A percentile compares a stretch with the other conserved stretches of the same genome.
Evolutionary conservation across 352 stramenopile species (phyloP).

Genomic region (Pythium aquatile): DNA sequence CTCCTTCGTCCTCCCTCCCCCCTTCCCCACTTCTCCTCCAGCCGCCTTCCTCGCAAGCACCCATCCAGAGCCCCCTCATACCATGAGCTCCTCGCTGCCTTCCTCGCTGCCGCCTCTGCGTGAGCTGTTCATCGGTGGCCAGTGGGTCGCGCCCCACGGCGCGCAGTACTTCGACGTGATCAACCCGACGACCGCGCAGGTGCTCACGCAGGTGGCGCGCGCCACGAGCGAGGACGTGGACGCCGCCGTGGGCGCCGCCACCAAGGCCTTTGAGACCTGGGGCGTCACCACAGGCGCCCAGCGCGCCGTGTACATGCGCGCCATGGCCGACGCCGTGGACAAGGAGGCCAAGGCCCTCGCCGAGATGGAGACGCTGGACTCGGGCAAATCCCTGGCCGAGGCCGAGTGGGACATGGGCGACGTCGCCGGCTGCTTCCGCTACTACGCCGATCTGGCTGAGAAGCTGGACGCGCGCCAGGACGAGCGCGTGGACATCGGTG

Average conservation of each 20-base stretch:
- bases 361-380: slow-evolving; percentile 64
- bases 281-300: slow-evolving; percentile 40
- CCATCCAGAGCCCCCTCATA: background rate
- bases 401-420: slow-evolving; percentile 73
- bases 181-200: slow-evolving; percentile 50
- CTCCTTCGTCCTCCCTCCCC: background rate
- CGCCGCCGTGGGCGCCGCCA: slow-evolving; percentile 45
- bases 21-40: background rate
- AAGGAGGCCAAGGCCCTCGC: slow-evolving; percentile 38
- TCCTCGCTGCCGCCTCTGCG: slow-evolving; percentile 36
- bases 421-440: slow-evolving; percentile 55
- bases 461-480: slow-evolving; percentile 51
- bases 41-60: background rate
- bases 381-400: slow-evolving; percentile 61
- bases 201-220: slow-evolving; percentile 49
- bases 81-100: slow-evolving; percentile 5
- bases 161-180: slow-evolving; percentile 58
- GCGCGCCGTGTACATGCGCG: slow-evolving; percentile 51
- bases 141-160: slow-evolving; percentile 45
- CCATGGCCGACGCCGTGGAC: slow-evolving; percentile 43
- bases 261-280: slow-evolving; percentile 45
- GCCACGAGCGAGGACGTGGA: slow-evolving; percentile 48
- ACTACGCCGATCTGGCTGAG: slow-evolving; percentile 55
- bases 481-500: slow-evolving; percentile 41
- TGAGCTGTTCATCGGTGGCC: slow-evolving; percentile 62